Base-by-base conservation (phyloP, 129 eudicot species). In the Apium graveolens region DNA sequence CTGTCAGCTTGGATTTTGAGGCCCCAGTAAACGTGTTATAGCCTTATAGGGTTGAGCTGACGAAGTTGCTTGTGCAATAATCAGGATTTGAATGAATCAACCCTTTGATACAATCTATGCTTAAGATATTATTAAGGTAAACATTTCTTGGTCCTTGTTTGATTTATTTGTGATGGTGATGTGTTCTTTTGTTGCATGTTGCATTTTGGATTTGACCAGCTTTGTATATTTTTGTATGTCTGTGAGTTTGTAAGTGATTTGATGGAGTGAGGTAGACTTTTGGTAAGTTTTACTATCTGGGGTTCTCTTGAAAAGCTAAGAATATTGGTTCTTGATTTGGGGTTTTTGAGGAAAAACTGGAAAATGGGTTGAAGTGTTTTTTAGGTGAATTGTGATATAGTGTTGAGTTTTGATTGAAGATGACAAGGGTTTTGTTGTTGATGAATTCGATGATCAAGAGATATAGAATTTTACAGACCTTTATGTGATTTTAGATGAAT, bases 1-100 rank as follows among this genome's bases (percentile, higher is more conserved):
- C 65, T 57, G 65, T 57, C 65, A 57, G 65, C 68, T 74, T 75
- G 48, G 68, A 46, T 39, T 62, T 80, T 21, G 41, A 32, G 79
- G 49, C 69, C 68, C 79, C 79, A 62, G 76, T 57, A 45, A 44
- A 13, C 62, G 60, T 17, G 75, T 51, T 41, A 21, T n/a, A n/a
- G n/a, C n/a, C n/a, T n/a, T n/a, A n/a, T 13, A 31, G 43, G 5
- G 45, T 44, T 70, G 27, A 55, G 72, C 71, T 44, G 69, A 66
- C 48, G 51, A 70, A 57, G 68, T 12, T 39, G 39, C 20, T 38
- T 21, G 13, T 71, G 49, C 46, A 70, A 70, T 17, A 6, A 39
- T 20, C 5, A 14, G 7, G 75, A 11, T 7, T 41, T 70, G 75
- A 37, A 57, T 57, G 31, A 24, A 20, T 57, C 65, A 57, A 57